Percentiles rank a stretch among this genome's conserved stretches.
Evolutionary conservation across 345 rosid genomes (phyloP).

Genomic region (Mangifera indica): DNA sequence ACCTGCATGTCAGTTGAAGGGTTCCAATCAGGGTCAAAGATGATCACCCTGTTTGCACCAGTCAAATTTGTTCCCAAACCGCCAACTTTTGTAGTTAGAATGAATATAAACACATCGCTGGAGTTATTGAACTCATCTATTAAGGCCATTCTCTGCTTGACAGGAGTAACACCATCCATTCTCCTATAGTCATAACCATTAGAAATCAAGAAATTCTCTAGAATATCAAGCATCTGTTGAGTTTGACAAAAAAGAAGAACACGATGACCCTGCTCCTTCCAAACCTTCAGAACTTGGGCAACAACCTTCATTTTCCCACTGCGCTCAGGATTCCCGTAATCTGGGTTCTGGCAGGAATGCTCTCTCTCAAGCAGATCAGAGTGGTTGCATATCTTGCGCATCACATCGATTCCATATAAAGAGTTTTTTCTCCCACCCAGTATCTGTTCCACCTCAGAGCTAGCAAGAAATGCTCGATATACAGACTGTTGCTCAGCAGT

Average conservation of each 20-base stretch:
- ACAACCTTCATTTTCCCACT: conserved; percentile 96
- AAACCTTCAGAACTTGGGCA: conserved; percentile 76
- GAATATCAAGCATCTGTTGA: conserved; percentile 96
- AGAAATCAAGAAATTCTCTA: conserved; percentile 70
- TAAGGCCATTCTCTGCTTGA: conserved; percentile 93
- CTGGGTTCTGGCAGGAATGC: conserved; percentile 68
- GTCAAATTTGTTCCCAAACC: conserved; percentile 96
- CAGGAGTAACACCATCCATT: conserved; percentile 93
- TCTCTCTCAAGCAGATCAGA: conserved; percentile 98
- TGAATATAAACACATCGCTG: conserved; percentile 66
- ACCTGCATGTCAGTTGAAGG: conserved; percentile 99
- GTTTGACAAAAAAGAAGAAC: conserved; percentile 94
- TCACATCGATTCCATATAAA: conserved; percentile 92
- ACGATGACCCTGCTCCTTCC: conserved; percentile 90
- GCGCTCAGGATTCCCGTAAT: conserved; percentile 88
- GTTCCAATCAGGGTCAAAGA: conserved; percentile 99
- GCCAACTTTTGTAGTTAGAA: conserved; percentile 93
- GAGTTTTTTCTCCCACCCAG: conserved; percentile 77
- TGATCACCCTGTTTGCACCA: conserved; percentile 93
- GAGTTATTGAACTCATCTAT: conserved; percentile 90
- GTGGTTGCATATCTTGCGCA: conserved; percentile 99
- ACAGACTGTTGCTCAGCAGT: conserved; percentile 78
- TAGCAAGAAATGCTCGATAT: conserved; percentile 95
- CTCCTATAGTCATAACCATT: conserved; percentile 72
- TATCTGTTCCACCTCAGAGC: conserved; percentile 93